These are phyloP conservation scores for Mycena sanguinolenta DNA, from an alignment of 768 basidiomycete species.

Conservation along the genomic window DNA sequence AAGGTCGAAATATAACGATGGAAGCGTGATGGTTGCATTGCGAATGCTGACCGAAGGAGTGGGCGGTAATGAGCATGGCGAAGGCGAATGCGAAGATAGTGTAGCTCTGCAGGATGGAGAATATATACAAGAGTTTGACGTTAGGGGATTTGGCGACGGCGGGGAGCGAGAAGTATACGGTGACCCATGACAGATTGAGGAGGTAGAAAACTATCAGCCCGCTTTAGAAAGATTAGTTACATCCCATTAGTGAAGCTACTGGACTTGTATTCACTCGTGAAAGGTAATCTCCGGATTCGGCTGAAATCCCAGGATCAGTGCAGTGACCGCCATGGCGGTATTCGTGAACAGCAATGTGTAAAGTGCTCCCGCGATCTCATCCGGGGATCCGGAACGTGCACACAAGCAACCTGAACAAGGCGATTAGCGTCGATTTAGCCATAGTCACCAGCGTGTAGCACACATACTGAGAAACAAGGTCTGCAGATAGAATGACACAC, in stretches of 20 bases:
- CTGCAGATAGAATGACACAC: slow-evolving; percentile 39
- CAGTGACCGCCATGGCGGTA: slow-evolving; percentile 38
- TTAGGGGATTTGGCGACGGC: background rate
- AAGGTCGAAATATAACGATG: slow-evolving; percentile 34
- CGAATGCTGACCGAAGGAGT: background rate
- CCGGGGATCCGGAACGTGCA: slow-evolving; percentile 27
- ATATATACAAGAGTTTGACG: slow-evolving; percentile 17
- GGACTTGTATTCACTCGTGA: slow-evolving; percentile 33
- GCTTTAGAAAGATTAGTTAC: slow-evolving; percentile 15
- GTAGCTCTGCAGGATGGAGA: slow-evolving; percentile 39
- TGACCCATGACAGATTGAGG: slow-evolving; percentile 7
- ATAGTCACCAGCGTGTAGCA: background rate
- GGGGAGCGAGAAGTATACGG: background rate
- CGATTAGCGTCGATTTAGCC: too few relatives aligned
- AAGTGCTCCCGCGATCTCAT: slow-evolving; percentile 36
- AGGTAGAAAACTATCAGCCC: slow-evolving; percentile 38
- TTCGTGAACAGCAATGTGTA: slow-evolving; percentile 39
- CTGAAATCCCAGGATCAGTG: slow-evolving; percentile 38
- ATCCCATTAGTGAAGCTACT: too few relatives aligned
- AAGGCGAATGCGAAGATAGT: slow-evolving; percentile 37
- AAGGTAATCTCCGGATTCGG: slow-evolving; percentile 36
- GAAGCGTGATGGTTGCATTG: slow-evolving; percentile 4
- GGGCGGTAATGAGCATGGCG: slow-evolving; percentile 28
- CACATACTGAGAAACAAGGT: slow-evolving; percentile 31
- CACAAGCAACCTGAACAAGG: slow-evolving; percentile 35